Evolutionary conservation across 257 asterid genomes (phyloP).

Genomic region (Solanum chilense): DNA sequence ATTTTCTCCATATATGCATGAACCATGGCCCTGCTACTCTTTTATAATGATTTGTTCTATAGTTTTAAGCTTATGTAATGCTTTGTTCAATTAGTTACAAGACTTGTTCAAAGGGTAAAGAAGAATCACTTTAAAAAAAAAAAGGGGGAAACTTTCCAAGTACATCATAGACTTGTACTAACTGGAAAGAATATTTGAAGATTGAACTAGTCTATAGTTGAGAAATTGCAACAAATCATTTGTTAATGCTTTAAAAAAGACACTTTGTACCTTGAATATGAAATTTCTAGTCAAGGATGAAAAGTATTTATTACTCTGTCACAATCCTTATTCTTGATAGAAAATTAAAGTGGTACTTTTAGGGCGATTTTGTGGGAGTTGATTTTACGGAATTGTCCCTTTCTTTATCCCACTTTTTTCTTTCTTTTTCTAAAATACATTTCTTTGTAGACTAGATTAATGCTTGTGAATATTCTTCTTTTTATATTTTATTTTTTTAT

Average conservation of each 20-base stretch:
- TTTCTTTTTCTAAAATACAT: background rate
- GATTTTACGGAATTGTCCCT: background rate
- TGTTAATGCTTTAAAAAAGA: no score
- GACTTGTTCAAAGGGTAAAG: slow-evolving; percentile 14
- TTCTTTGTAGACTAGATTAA: background rate
- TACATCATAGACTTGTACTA: background rate
- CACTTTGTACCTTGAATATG: no score
- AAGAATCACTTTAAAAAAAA: background rate
- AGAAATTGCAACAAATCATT: slow-evolving; percentile 11
- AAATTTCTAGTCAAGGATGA: no score
- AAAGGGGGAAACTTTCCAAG: background rate
- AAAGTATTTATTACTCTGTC: no score
- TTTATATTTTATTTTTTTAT: no score
- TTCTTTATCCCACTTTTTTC: background rate
- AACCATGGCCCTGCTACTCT: background rate
- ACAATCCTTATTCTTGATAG: background rate
- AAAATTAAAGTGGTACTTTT: background rate
- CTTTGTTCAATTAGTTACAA: background rate
- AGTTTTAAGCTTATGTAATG: background rate
- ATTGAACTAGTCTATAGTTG: slow-evolving; percentile 7
- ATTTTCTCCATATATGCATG: background rate
- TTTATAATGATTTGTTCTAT: background rate
- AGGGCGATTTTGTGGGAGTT: background rate
- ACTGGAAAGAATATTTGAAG: background rate
- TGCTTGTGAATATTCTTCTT: background rate